Conservation (phyloP, 257 asterid genomes). For the Jacaranda mimosifolia region DNA sequence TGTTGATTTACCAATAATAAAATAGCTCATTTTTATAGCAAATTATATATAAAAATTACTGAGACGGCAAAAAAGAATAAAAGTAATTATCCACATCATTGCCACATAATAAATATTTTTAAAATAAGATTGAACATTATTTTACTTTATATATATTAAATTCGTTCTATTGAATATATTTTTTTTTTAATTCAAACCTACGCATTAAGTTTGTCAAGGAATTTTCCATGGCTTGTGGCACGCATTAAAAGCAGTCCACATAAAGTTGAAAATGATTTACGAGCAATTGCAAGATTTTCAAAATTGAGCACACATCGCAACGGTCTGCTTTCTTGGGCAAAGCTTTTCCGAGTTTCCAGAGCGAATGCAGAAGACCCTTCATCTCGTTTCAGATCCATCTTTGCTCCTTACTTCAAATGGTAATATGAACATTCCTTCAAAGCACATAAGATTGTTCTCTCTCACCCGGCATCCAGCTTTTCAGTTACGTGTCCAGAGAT, state of each 20-base stretch:
- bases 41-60: too few relatives aligned
- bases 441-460: neutral
- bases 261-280: neutral
- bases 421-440: neutral
- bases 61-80: too few relatives aligned
- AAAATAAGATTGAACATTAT: too few relatives aligned
- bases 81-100: too few relatives aligned
- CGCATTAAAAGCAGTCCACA: slow-evolving; percentile 19
- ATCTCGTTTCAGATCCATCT: slow-evolving; percentile 34
- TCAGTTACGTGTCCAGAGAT: slow-evolving; percentile 31
- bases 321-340: slow-evolving; percentile 38
- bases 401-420: slow-evolving; percentile 17
- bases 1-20: too few relatives aligned
- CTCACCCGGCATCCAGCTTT: slow-evolving; percentile 16
- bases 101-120: too few relatives aligned
- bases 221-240: slow-evolving; percentile 28
- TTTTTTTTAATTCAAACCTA: too few relatives aligned
- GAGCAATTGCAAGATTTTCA: slow-evolving; percentile 3
- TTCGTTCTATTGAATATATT: too few relatives aligned
- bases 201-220: neutral
- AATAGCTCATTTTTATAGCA: too few relatives aligned
- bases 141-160: too few relatives aligned
- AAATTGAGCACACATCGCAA: slow-evolving; percentile 33
- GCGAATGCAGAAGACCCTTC: slow-evolving; percentile 34
- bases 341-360: slow-evolving; percentile 22